phyloP scores from a whole-genome alignment of 2,329 filamentous ascomycete species.

The Bimuria novae-zelandiae region DNA sequence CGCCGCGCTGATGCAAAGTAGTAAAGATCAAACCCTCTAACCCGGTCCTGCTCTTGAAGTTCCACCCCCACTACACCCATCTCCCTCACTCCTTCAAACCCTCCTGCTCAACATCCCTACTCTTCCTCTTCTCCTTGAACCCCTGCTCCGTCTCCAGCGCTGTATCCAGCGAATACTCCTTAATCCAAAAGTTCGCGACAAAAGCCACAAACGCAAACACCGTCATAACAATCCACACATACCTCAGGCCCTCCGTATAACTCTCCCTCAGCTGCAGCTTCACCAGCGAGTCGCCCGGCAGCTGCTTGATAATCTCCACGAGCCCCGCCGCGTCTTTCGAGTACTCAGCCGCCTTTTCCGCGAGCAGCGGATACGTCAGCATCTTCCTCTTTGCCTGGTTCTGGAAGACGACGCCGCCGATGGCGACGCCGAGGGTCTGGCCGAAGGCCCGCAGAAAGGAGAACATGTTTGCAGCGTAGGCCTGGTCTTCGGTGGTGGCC shows the following conservation, averaged over 20 bases:
- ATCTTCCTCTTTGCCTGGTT: conserved; percentile 63
- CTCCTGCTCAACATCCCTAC: conserved; percentile 28
- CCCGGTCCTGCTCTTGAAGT: not conserved
- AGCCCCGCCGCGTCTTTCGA: conserved; percentile 63
- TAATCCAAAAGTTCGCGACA: conserved; percentile 58
- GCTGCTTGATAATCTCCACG: conserved; percentile 61
- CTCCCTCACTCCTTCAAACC: conserved; percentile 11
- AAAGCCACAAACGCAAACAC: conserved; percentile 58
- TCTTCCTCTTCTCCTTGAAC: conserved; percentile 46
- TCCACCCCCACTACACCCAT: not conserved
- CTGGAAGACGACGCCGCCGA: conserved; percentile 72
- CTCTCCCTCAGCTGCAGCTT: conserved; percentile 49
- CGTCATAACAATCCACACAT: conserved; percentile 62
- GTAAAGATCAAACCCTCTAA: not conserved
- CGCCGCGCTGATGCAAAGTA: conserved; percentile 16
- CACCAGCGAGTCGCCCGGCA: conserved; percentile 53
- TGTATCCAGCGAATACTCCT: conserved; percentile 52
- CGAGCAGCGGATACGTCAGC: conserved; percentile 53
- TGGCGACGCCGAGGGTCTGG: conserved; percentile 67
- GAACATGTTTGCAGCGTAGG: conserved; percentile 67
- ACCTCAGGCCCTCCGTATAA: conserved; percentile 59
- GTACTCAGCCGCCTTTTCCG: conserved; percentile 54
- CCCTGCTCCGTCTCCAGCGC: conserved; percentile 56
- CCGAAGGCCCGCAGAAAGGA: conserved; percentile 69
- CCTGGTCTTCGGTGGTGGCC: conserved; percentile 60